Base-by-base conservation (phyloP, 1,139 yeast species). In the Citeromyces hawaiiensis region DNA sequence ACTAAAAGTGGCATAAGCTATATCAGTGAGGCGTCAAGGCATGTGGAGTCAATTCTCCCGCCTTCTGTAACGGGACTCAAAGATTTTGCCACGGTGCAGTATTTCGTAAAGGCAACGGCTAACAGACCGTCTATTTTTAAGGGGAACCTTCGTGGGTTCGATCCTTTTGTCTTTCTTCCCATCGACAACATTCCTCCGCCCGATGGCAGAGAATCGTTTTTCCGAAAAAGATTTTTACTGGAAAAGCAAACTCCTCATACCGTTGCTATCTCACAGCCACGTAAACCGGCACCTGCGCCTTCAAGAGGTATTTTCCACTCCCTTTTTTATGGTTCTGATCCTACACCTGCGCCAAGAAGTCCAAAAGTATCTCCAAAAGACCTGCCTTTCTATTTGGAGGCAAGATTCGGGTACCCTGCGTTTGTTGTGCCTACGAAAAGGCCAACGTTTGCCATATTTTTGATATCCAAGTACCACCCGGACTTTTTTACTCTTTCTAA, bases 61-160 rank as follows among this genome's bases (percentile, higher is more conserved):
- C 83, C 86, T 0, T 65, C 81, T 1, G 54, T 76, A 18, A 56
- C 64, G 16, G 76, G 70, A 4, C 45, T 66, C 42, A 70, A 66
- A 2, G 65, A 64, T 8, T 53, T 55, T 47, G 81, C 77, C 10
- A 55, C 62, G 3, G 56, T 77, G 36, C 61, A 63, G 36, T 76
- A 76, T 49, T 74, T 66, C 48, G 61, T 77, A 41, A 76, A 76
- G 51, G 82, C 66, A 8, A 76, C 83, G 0, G 75, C 77, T 38
- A 72, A 69, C 43, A 55, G 80, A 40, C 60, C 79, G 1, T 68
- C 78, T 4, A 51, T 76, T 37, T 54, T 76, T 40, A 72, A 71
- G 45, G 45, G 66, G 35, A 76, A 74, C 45, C 53, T 70, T 35
- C 57, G 82, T 37, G 56, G 68, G 4, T 55, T 53, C 36, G 70